phyloP scores from a whole-genome alignment of 2,329 filamentous ascomycete genomes.

The Sporothrix globosa region DNA sequence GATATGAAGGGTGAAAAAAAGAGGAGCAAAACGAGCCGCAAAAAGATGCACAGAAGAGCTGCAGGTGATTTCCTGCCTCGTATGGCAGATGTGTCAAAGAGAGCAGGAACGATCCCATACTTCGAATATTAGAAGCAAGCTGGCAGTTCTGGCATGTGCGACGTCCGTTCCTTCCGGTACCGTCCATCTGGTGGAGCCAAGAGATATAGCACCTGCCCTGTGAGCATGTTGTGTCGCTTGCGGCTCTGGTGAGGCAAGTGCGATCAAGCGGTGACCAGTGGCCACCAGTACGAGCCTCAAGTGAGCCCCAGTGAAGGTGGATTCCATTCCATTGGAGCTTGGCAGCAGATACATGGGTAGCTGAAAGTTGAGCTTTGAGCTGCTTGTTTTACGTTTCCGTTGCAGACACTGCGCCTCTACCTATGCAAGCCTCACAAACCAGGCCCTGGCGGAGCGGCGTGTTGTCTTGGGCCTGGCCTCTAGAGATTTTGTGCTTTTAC shows the following conservation, averaged over 20 bases:
- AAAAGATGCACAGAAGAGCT: background rate
- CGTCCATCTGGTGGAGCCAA: conserved; percentile 6
- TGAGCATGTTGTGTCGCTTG: background rate
- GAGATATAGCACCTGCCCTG: conserved; percentile 12
- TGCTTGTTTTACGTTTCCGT: background rate
- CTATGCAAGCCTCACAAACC: background rate
- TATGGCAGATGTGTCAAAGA: background rate
- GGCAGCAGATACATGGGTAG: background rate
- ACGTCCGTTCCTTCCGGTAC: conserved; percentile 23
- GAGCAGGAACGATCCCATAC: background rate
- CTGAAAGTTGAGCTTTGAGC: background rate
- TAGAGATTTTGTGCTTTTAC: background rate
- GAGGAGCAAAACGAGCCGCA: background rate
- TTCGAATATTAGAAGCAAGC: conserved; percentile 17
- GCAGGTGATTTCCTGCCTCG: background rate
- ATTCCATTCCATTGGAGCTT: background rate
- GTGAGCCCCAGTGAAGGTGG: background rate
- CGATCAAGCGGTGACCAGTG: conserved; percentile 19
- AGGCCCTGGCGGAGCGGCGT: too few relatives aligned
- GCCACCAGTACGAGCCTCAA: background rate
- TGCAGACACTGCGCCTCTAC: background rate
- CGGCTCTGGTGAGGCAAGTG: conserved; percentile 2
- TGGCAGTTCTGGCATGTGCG: background rate
- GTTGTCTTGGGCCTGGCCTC: background rate
- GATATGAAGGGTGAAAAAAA: background rate